These are phyloP conservation scores for Mycena venus DNA, from an alignment of 768 basidiomycete genomes.

Conservation along the genomic window DNA sequence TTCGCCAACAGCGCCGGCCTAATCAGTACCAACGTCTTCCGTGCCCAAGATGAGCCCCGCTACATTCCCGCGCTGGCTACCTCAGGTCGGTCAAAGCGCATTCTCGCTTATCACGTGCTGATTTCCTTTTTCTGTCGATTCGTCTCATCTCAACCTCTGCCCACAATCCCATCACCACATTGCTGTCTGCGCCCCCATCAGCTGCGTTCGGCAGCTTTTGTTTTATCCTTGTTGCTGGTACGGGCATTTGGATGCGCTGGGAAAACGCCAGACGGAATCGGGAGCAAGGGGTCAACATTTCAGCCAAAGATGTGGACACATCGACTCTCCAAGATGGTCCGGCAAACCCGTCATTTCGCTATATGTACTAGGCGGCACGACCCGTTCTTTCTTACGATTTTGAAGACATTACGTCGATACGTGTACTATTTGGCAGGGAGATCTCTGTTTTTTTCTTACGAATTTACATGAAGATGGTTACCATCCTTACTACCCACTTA, in stretches of 20 bases:
- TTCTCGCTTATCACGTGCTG: not conserved
- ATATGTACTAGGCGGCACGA: conserved; percentile 56
- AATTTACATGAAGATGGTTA: not conserved
- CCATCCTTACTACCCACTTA: not conserved
- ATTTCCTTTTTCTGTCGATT: not conserved
- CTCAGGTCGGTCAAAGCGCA: conserved; percentile 48
- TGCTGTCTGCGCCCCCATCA: too few relatives aligned
- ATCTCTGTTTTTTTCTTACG: not conserved
- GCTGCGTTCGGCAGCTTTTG: conserved; percentile 64
- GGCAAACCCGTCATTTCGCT: conserved; percentile 57
- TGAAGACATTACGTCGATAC: not conserved
- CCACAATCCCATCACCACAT: too few relatives aligned
- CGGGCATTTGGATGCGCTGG: conserved; percentile 62
- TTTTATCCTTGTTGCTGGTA: conserved; percentile 56
- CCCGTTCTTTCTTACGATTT: conserved; percentile 2
- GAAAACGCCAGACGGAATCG: conserved; percentile 62
- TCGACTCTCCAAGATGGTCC: conserved; percentile 58
- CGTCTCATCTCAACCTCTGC: too few relatives aligned
- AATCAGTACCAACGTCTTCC: conserved; percentile 66
- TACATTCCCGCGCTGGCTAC: conserved; percentile 64
- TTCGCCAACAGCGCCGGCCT: conserved; percentile 59
- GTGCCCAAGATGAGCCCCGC: conserved; percentile 61
- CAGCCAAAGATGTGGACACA: conserved; percentile 60
- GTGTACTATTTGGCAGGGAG: not conserved
- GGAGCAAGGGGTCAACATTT: conserved; percentile 54